Evolutionary conservation across 1,284 basidiomycete species (phyloP).

Genomic region (Ustilago hordei): DNA sequence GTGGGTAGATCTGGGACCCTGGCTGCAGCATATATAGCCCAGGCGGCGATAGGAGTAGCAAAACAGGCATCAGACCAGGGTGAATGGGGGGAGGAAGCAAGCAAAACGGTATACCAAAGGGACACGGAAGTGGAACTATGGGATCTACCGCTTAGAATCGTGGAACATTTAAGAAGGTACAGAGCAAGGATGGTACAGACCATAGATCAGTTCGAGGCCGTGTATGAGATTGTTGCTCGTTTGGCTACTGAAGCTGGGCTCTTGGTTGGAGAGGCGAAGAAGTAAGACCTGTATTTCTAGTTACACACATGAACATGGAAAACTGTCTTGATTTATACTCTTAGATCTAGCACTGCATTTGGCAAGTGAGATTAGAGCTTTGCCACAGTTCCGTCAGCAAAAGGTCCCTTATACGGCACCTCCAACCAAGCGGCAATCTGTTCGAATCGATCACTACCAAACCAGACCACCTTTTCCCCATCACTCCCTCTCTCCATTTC

Average conservation of each 20-base stretch:
- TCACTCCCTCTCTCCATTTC: conserved; percentile 32
- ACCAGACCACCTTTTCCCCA: conserved; percentile 37
- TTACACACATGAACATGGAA: not conserved
- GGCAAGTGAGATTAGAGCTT: conserved; percentile 29
- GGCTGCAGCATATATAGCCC: conserved; percentile 71
- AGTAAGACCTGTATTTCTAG: not conserved
- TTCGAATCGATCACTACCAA: conserved; percentile 59
- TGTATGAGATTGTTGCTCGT: conserved; percentile 28
- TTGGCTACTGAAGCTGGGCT: conserved; percentile 8
- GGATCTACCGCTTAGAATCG: conserved; percentile 46
- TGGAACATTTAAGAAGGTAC: conserved; percentile 52
- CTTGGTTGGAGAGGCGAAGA: not conserved
- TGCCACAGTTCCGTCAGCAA: conserved; percentile 43
- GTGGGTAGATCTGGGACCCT: conserved; percentile 72
- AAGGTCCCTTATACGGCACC: conserved; percentile 53
- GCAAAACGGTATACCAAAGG: not conserved
- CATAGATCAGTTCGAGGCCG: conserved; percentile 48
- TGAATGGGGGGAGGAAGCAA: not conserved
- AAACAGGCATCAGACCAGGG: not conserved
- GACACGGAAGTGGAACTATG: conserved; percentile 11
- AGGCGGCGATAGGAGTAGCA: conserved; percentile 19
- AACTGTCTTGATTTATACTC: not conserved
- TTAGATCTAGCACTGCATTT: not conserved
- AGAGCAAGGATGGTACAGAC: conserved; percentile 63
- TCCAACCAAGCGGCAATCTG: conserved; percentile 56